Evolutionary conservation across 257 asterid genomes (phyloP).

Genomic region (Ilex aquifolium): DNA sequence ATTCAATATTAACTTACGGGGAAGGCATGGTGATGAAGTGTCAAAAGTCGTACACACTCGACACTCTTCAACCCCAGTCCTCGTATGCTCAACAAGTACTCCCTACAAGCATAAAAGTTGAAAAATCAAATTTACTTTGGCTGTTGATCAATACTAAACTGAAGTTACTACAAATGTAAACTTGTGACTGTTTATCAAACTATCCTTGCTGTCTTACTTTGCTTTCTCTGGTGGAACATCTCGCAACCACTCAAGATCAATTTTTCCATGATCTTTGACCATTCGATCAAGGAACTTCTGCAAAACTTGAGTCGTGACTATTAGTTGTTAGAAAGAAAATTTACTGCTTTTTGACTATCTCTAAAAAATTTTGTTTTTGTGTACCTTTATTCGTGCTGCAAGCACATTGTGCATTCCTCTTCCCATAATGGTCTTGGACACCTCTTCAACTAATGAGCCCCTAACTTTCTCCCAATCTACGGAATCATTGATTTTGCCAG

Average conservation of each 20-base stretch:
- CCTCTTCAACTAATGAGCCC: constrained; percentile 6
- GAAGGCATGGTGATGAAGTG: not conserved
- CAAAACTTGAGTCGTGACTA: not conserved
- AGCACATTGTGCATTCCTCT: constrained; percentile 17
- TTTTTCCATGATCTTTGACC: constrained; percentile 8
- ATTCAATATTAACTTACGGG: not conserved
- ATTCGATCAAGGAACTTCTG: constrained; percentile 12
- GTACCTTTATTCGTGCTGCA: constrained; percentile 24
- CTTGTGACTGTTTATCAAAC: not conserved
- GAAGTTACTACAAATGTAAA: no score
- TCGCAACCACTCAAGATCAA: constrained; percentile 20
- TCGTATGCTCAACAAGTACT: not conserved
- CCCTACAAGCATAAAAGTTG: not conserved
- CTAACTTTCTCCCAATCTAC: constrained; percentile 17
- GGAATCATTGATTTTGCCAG: not conserved
- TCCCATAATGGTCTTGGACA: constrained; percentile 11
- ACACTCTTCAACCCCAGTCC: constrained; percentile 1
- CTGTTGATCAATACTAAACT: not conserved
- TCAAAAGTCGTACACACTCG: not conserved
- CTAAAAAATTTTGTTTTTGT: not conserved
- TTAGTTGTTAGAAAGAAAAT: not conserved
- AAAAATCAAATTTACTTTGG: not conserved
- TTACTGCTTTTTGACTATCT: not conserved
- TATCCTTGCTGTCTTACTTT: constrained; percentile 7
- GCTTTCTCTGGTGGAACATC: constrained; percentile 16